phyloP scores from a whole-genome alignment of 2,329 filamentous ascomycete genomes.

The Aspergillus fructus region DNA sequence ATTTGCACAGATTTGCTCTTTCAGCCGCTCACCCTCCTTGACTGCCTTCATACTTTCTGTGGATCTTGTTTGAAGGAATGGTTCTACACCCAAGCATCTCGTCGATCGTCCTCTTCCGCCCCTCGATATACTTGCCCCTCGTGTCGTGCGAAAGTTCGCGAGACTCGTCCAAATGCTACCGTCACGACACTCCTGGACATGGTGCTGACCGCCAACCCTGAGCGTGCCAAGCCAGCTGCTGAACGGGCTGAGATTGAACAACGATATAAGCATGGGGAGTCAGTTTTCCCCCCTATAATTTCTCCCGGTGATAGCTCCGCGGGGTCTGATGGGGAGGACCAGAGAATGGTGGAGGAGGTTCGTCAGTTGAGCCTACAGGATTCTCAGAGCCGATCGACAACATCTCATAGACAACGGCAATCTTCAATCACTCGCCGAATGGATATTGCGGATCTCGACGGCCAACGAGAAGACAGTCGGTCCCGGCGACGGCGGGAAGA shows the following conservation, averaged over 20 bases:
- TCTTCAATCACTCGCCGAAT: constrained; percentile 27
- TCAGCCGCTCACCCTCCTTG: constrained; percentile 84
- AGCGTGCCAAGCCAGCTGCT: constrained; percentile 64
- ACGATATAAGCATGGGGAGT: constrained; percentile 79
- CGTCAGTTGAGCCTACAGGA: constrained; percentile 69
- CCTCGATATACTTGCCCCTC: constrained; percentile 83
- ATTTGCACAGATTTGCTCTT: constrained; percentile 96
- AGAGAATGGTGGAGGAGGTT: constrained; percentile 68
- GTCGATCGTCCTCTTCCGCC: constrained; percentile 43
- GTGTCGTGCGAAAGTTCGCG: constrained; percentile 82
- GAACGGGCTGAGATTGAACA: constrained; percentile 75
- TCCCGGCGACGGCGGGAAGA: constrained; percentile 38
- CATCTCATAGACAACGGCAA: constrained; percentile 24
- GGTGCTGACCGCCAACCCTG: constrained; percentile 77
- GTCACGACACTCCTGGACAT: constrained; percentile 89
- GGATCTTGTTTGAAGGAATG: constrained; percentile 94
- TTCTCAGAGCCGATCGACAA: constrained; percentile 25
- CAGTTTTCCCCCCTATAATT: constrained; percentile 66
- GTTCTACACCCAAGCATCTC: constrained; percentile 78
- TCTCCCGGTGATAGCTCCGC: constrained; percentile 38
- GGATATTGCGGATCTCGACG: constrained; percentile 40
- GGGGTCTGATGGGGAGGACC: constrained; percentile 60
- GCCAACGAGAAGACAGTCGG: constrained; percentile 39
- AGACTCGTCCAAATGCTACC: constrained; percentile 85
- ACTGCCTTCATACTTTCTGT: constrained; percentile 95